Base-by-base conservation (phyloP, 1,284 basidiomycete species). In the Ceratobasidium sp. region DNA sequence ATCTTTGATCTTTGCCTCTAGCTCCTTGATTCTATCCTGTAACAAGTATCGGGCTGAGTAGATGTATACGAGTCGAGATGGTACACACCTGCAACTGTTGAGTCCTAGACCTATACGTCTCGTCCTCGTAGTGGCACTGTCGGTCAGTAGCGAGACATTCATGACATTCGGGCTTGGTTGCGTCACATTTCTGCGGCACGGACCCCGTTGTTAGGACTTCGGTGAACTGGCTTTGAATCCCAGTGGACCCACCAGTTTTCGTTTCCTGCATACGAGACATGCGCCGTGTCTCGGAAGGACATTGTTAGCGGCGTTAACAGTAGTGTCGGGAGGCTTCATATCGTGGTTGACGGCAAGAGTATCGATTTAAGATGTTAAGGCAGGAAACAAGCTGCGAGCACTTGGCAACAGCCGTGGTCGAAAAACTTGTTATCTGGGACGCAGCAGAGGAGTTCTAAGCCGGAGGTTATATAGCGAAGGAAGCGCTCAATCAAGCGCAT, bases 11-110 rank as follows among this genome's bases (percentile, higher is more conserved):
- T 41, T 49, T 24, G 48, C 51, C 51, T 68, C 65, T 31, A 68
- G 65, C 51, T 68, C 65, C 22, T 54, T 68, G 51, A 68, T 68
- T 43, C 65, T 68, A n/a, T 68, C 65, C 65, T 68, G n/a, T 7
- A 43, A 31, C 19, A 19, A 24, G 43, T 43, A 41, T 49, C 7
- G 6, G 14, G 5, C n/a, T 5, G 46, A n/a, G n/a, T 65, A 5
- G 29, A 53, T 29, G 22, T 31, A 53, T 16, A 29, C n/a, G 13
- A 49, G 41, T 2, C 27, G 19, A 31, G 46, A 22, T 48, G 24
- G 19, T 24, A 53, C 19, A 4, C n/a, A 68, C 65, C 34, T 68
- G 65, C 3, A 68, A 51, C 24, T 53, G 24, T 27, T 34, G 29
- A 29, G 65, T 68, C 22, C 51, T 68, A n/a, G 29, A 34, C 19